Conservation (phyloP, 2,329 filamentous ascomycete genomes). For the Byssochlamys sp. region DNA sequence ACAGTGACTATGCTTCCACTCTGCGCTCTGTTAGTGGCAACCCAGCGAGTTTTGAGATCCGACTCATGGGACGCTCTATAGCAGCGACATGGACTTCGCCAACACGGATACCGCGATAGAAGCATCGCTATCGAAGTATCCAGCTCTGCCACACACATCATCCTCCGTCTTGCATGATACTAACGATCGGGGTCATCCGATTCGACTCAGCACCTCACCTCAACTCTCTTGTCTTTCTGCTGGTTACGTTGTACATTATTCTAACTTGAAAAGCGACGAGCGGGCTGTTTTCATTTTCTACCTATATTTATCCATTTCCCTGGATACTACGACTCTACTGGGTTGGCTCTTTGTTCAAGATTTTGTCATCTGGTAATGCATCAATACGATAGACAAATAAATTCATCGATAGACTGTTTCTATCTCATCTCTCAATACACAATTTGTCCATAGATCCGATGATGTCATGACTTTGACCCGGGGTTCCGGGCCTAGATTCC, state of each 20-base stretch:
- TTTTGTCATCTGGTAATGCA: neutral
- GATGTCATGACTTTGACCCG: neutral
- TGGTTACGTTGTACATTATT: neutral
- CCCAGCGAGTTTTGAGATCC: neutral
- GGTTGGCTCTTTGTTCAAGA: neutral
- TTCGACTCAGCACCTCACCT: neutral
- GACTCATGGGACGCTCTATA: neutral
- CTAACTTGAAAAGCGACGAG: neutral
- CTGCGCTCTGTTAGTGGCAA: neutral
- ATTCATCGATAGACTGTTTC: neutral
- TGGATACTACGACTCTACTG: neutral
- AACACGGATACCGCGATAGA: neutral
- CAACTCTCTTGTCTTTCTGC: neutral
- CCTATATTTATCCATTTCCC: neutral
- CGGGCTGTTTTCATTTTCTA: neutral
- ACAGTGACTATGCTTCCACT: neutral
- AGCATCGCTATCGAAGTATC: neutral
- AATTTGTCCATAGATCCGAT: neutral
- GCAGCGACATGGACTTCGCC: neutral
- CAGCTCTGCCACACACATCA: neutral
- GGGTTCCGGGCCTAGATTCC: too few relatives aligned
- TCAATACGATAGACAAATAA: neutral
- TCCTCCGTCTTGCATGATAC: neutral
- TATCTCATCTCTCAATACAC: neutral
- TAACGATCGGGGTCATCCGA: neutral